Percentiles rank a stretch among this genome's conserved stretches.
phyloP scores from a whole-genome alignment of 2,329 filamentous ascomycete genomes.

The Colletotrichum zoysiae region DNA sequence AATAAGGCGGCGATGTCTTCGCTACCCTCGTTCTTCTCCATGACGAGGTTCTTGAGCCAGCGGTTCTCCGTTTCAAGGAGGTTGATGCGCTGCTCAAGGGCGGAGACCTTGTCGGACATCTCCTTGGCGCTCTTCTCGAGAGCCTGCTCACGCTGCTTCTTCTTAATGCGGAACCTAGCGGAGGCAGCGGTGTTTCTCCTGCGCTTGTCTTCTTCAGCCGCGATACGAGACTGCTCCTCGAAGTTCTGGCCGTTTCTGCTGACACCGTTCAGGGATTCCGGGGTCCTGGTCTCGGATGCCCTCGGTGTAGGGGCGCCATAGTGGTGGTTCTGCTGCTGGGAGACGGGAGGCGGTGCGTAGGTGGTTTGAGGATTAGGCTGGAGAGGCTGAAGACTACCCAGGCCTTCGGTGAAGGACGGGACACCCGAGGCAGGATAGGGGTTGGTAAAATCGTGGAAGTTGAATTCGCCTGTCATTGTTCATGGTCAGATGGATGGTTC shows the following conservation, averaged over 20 bases:
- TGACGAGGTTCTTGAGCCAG: slow-evolving; percentile 83
- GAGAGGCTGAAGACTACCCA: slow-evolving; percentile 61
- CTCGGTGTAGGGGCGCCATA: slow-evolving; percentile 45
- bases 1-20: slow-evolving; percentile 65
- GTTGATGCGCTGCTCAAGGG: slow-evolving; percentile 78
- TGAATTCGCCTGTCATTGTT: slow-evolving; percentile 69
- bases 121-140: slow-evolving; percentile 86
- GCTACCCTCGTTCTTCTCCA: slow-evolving; percentile 81
- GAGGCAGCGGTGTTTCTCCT: slow-evolving; percentile 90
- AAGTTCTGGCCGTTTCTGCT: slow-evolving; percentile 64
- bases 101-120: slow-evolving; percentile 81
- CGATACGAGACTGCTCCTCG: slow-evolving; percentile 78
- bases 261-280: slow-evolving; percentile 55
- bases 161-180: slow-evolving; percentile 92
- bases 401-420: slow-evolving; percentile 54
- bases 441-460: slow-evolving; percentile 66
- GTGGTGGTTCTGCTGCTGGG: slow-evolving; percentile 52
- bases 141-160: slow-evolving; percentile 93
- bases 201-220: slow-evolving; percentile 91
- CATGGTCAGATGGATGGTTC: slow-evolving; percentile 43
- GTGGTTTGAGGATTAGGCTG: slow-evolving; percentile 64
- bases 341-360: slow-evolving; percentile 54
- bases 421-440: slow-evolving; percentile 53
- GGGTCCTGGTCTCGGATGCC: slow-evolving; percentile 60
- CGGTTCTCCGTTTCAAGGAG: slow-evolving; percentile 88